Percentiles rank a stretch among this genome's conserved stretches.
Conservation (phyloP, 176 grass and related monocot species). For the Musa acuminata region DNA sequence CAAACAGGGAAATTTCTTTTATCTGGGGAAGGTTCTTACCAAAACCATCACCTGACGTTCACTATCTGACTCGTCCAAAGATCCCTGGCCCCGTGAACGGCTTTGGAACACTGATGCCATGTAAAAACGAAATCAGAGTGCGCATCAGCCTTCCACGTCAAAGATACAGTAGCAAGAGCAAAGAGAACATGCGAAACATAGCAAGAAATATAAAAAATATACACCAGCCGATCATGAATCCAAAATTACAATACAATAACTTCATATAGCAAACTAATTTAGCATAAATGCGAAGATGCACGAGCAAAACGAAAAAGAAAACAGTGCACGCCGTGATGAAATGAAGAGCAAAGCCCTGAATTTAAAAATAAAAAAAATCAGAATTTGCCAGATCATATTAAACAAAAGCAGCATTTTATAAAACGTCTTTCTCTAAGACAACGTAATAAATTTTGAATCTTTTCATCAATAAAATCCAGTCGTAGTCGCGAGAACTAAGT, state of each 20-base stretch:
- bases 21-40: not conserved
- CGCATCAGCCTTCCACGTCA: not conserved
- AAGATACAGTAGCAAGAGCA: not conserved
- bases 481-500: not conserved
- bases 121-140: not conserved
- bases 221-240: too few species aligned
- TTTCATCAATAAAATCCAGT: not conserved
- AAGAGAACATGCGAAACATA: not conserved
- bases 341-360: not conserved
- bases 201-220: too few species aligned
- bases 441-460: not conserved
- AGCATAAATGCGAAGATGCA: not conserved
- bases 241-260: not conserved
- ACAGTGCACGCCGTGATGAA: not conserved
- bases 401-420: too few species aligned
- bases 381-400: not conserved
- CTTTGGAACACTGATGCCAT: not conserved
- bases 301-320: not conserved
- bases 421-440: not conserved
- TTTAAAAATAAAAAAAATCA: not conserved
- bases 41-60: conserved; percentile 9
- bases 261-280: not conserved
- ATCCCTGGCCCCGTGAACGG: not conserved
- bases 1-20: not conserved
- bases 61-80: not conserved